Evolutionary conservation across 208 protist species (phyloP), one percentile per base, ranked within the genome.

Genomic region (Leishmania major): DNA sequence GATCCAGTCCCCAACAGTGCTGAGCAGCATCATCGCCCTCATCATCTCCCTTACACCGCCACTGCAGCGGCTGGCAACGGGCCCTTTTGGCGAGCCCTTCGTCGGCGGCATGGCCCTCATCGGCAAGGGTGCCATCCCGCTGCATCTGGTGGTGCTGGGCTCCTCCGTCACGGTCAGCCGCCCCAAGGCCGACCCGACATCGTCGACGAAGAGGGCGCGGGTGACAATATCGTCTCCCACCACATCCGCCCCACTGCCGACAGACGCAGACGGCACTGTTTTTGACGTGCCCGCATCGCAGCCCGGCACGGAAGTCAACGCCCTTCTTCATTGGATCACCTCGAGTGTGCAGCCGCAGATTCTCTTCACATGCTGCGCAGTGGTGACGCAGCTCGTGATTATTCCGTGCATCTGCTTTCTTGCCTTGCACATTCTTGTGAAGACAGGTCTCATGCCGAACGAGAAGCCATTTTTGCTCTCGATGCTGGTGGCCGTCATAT

Each of bases 1-100:
- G 8, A 57, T 96, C 1, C 15, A 86, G 77, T 89, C 82, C 10
- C 93, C 90, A 17, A 82, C 88, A 4, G 87, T 96, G 43, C 78
- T 84, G 59, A 84, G 76, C 59, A 91, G 86, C 74, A 49, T 96
- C 53, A 71, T 88, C 71, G 89, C 85, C 74, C 80, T 96, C 31
- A n/a, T 87, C 62, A 90, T 96, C 80, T 90, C 90, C 7, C 86
- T 95, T 5, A 85, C 87, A 19, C 90, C 91, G 10, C 93, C 91
- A 64, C 82, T 96, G 74, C 90, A 88, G 47, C 95, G 91, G 92
- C 47, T 93, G 22, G 89, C 88, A 8, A 74, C 87, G 82, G 84
- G 83, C 59, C 82, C 86, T 35, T 45, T 77, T 1, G 89, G 89
- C 37, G 81, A 89, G 69, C 83, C 87, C 3, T 13, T 95, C 35